Evolutionary conservation across 2,329 filamentous ascomycete genomes (phyloP), one percentile per base, ranked within the genome.

Genomic region (Claviceps sorghi): DNA sequence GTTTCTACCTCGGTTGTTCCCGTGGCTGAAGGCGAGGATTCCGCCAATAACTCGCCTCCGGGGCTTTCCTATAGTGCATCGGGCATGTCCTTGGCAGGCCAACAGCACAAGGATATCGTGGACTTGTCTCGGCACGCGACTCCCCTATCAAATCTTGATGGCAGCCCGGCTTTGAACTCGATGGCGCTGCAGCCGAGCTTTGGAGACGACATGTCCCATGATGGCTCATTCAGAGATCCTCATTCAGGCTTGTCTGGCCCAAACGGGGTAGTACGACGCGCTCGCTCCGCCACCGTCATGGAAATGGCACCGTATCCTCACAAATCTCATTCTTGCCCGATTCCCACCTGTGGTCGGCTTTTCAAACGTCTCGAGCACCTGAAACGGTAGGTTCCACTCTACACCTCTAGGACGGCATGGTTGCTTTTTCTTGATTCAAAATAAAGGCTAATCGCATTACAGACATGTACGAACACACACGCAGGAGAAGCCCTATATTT

Each of bases 351-450:
- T 67, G 93, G 93, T 52, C 85, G 93, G 64, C 80, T 96, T 56
- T 98, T 98, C 80, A 98, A 98, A 83, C 84, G 93, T 70, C 81
- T 98, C 75, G 93, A 98, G 75, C 93, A 98, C 74, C 82, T 98
- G 65, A 98, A 98, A 80, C 84, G 91, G 88, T 95, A 88, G 82
- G 86, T 76, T 13, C 13, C 11, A n/a, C n/a, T n/a, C n/a, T 3
- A 11, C 29, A 9, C 64, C 62, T 64, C 11, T 13, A 22, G 41
- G 19, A 11, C 15, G 30, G 11, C 6, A 10, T 30, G 15, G 19
- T 21, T 34, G 4, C 4, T 19, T 36, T 15, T 40, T 11, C 8
- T 11, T 11, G 2, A 4, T 34, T 9, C 17, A 8, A 4, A 19
- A 17, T 11, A 3, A 32, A 48, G 36, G 13, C 52, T 54, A 51